Base-by-base conservation (phyloP, 768 basidiomycete genomes). In the Mycena sanguinolenta region DNA sequence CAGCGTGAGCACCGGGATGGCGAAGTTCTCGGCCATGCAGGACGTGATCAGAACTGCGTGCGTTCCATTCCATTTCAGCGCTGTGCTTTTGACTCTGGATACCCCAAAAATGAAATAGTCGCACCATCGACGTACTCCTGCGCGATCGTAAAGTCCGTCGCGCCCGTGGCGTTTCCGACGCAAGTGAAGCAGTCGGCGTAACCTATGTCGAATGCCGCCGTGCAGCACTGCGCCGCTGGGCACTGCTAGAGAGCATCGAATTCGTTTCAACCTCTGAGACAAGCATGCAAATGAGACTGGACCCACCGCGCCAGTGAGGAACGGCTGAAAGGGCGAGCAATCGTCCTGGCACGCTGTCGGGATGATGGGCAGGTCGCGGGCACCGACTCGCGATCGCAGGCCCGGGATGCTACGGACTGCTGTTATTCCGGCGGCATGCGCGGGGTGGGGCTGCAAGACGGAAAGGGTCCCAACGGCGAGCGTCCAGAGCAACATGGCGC, bases 161-260 rank as follows among this genome's bases (percentile, higher is more conserved):
- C 60, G 52, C 80, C 65, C 38, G 75, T 27, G 2, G 78, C 76
- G 16, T 23, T 58, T 7, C 82, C 82, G 46, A 82, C 72, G 63
- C 83, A 84, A 12, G 55, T 52, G 73, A 82, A 75, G 54, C 83
- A 84, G 65, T 79, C 70, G 72, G 78, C 79, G 67, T 82, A 84
- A 9, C 69, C 66, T 0, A 46, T 71, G 58, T 80, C 76, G 62
- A 84, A 84, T 8, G 65, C 49, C 30, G 70, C 59, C 17, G 79
- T 68, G 65, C 83, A 84, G 67, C 83, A 84, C 44, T 73, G 12
- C 27, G 74, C 67, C 12, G 65, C 65, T 0, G 68, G 54, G 58
- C 73, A 74, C 8, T 55, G 1, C 72, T 73, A 28, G 19, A 50
- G 4, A 46, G 2, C 53, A 21, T 32, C 21, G 34, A 10, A 12